phyloP scores from a whole-genome alignment of 2,329 filamentous ascomycete genomes.

The Lachnellula suecica region DNA sequence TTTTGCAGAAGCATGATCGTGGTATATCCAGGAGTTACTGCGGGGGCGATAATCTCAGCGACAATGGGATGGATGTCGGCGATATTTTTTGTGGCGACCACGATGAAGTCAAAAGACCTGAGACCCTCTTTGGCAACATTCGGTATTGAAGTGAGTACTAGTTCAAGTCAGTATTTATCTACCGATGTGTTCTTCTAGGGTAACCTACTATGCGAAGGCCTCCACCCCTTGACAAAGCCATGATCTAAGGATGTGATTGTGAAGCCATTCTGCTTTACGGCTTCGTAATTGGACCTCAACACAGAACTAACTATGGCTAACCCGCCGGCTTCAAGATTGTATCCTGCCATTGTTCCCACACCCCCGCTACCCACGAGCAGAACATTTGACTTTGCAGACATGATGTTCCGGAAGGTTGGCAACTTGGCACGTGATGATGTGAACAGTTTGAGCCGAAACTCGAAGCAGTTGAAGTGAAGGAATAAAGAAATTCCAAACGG shows the following conservation, averaged over 20 bases:
- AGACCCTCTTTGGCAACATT: slow-evolving; percentile 4
- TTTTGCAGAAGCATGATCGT: slow-evolving; percentile 28
- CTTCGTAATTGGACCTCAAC: slow-evolving; percentile 25
- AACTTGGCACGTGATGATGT: slow-evolving; percentile 3
- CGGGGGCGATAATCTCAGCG: slow-evolving; percentile 22
- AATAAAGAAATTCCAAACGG: too few relatives aligned
- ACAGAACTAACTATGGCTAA: slow-evolving; percentile 23
- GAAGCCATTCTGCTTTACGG: slow-evolving; percentile 24
- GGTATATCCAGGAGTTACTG: slow-evolving; percentile 24
- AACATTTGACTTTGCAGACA: slow-evolving; percentile 21
- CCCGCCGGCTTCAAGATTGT: slow-evolving; percentile 24
- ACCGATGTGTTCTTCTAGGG: not conserved
- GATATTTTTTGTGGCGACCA: slow-evolving; percentile 28
- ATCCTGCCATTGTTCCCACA: slow-evolving; percentile 28
- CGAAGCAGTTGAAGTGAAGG: not conserved
- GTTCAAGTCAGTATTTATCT: not conserved
- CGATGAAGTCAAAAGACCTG: slow-evolving; percentile 23
- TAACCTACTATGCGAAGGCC: slow-evolving; percentile 19
- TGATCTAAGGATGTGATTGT: slow-evolving; percentile 27
- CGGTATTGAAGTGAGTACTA: slow-evolving; percentile 10
- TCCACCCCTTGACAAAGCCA: slow-evolving; percentile 23
- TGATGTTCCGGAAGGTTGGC: too few relatives aligned
- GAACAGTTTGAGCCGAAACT: slow-evolving; percentile 1
- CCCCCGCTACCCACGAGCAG: slow-evolving; percentile 26
- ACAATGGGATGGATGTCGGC: slow-evolving; percentile 35